Conservation (phyloP, 352 stramenopile genomes). For the Pythium brassicae region DNA sequence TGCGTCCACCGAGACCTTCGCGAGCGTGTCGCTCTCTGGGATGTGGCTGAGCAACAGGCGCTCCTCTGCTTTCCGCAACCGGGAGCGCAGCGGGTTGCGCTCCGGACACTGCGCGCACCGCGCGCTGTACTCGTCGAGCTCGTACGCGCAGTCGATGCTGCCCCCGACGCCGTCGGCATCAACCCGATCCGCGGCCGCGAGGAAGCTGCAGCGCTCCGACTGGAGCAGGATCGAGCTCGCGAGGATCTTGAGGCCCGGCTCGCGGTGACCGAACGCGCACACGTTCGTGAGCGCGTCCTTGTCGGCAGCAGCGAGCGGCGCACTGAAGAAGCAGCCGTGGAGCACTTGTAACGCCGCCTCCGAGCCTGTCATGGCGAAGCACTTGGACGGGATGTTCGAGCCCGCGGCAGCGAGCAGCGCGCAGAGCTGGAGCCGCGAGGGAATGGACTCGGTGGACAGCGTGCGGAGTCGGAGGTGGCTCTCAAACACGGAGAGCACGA, state of each 20-base stretch:
- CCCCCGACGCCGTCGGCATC: neutral
- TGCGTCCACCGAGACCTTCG: neutral
- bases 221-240: slow-evolving; percentile 22
- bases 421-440: slow-evolving; percentile 33
- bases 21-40: neutral
- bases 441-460: slow-evolving; percentile 33
- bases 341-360: slow-evolving; percentile 42
- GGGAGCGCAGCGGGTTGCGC: slow-evolving; percentile 19
- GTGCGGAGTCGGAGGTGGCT: slow-evolving; percentile 25
- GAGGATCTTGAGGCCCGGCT: slow-evolving; percentile 38
- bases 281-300: slow-evolving; percentile 20
- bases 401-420: slow-evolving; percentile 28
- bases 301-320: slow-evolving; percentile 25
- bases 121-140: slow-evolving; percentile 17
- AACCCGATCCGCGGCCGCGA: slow-evolving; percentile 17
- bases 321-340: slow-evolving; percentile 28
- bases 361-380: slow-evolving; percentile 38
- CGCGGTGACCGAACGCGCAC: slow-evolving; percentile 26
- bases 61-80: slow-evolving; percentile 20
- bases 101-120: slow-evolving; percentile 10
- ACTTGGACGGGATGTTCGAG: slow-evolving; percentile 20
- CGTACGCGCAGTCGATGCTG: slow-evolving; percentile 8
- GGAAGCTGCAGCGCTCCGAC: slow-evolving; percentile 24
- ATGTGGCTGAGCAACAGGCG: slow-evolving; percentile 8
- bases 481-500: slow-evolving; percentile 26